A percentile compares a stretch with the other conserved stretches of the same genome.
Evolutionary conservation across 164 flowering plant genomes (phyloP).

Genomic region (Brasenia schreberi): DNA sequence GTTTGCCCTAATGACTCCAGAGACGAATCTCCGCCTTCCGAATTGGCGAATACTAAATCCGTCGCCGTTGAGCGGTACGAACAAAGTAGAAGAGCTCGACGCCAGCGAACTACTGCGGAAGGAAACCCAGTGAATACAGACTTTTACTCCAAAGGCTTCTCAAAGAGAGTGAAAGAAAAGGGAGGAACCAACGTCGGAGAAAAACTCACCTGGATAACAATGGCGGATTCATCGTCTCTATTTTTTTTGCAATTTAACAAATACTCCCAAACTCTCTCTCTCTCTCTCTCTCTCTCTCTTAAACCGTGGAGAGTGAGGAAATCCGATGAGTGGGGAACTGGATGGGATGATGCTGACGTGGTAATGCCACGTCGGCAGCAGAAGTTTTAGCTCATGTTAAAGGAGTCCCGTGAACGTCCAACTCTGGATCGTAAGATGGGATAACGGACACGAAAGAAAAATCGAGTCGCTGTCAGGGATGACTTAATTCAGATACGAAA

Average conservation of each 20-base stretch:
- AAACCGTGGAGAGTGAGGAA: not conserved
- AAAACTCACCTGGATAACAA: not conserved
- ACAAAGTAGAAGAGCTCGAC: conserved; percentile 25
- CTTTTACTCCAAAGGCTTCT: not conserved
- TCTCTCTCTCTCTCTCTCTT: not conserved
- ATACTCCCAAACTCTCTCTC: not conserved
- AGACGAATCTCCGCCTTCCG: not conserved
- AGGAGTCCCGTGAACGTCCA: too few species aligned
- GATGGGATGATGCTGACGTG: not conserved
- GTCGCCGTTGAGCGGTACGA: conserved; percentile 8
- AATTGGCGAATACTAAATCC: not conserved
- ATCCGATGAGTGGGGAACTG: not conserved
- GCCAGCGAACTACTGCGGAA: not conserved
- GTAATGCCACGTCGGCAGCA: not conserved
- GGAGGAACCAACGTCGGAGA: not conserved
- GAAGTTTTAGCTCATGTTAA: too few species aligned
- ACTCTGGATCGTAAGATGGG: too few species aligned
- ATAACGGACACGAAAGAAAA: too few species aligned
- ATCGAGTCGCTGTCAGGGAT: too few species aligned
- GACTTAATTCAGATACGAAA: too few species aligned
- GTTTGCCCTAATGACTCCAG: conserved; percentile 17
- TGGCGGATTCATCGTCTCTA: not conserved
- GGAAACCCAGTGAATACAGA: not conserved
- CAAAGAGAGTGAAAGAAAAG: too few species aligned
- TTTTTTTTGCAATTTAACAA: too few species aligned